Conservation (phyloP, 2,329 filamentous ascomycete species). For the Pseudocercospora ulei region DNA sequence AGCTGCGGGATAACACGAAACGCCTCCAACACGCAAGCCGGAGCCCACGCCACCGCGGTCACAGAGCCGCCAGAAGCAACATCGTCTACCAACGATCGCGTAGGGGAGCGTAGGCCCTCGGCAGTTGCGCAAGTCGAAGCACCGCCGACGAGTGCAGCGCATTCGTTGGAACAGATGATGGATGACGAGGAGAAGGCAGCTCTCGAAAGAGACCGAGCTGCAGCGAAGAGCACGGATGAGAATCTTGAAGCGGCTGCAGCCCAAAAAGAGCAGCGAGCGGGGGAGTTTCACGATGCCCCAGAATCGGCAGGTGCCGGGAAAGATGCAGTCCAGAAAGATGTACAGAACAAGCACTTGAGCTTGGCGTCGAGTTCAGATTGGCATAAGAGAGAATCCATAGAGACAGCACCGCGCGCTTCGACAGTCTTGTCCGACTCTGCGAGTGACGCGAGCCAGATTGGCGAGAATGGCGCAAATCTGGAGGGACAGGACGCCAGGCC, state of each 20-base stretch:
- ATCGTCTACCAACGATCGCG: background rate
- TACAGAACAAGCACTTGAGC: slow-evolving; percentile 18
- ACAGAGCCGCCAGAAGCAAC: background rate
- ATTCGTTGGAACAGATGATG: background rate
- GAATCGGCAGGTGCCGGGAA: slow-evolving; percentile 17
- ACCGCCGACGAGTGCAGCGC: background rate
- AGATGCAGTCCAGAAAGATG: slow-evolving; percentile 19
- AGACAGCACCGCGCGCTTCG: slow-evolving; percentile 18
- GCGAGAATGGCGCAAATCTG: slow-evolving; percentile 6
- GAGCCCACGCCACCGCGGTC: background rate
- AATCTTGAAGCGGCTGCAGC: slow-evolving; percentile 7
- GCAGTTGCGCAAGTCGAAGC: background rate
- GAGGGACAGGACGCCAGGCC: slow-evolving; percentile 9
- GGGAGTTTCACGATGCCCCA: slow-evolving; percentile 1
- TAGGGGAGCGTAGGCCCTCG: background rate
- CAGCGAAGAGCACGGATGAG: background rate
- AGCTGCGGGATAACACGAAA: slow-evolving; percentile 6
- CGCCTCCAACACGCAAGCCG: background rate
- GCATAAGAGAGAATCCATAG: slow-evolving; percentile 20
- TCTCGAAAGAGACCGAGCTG: slow-evolving; percentile 6
- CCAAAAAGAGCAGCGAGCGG: slow-evolving; percentile 8
- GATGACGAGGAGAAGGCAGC: slow-evolving; percentile 6
- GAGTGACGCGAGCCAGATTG: slow-evolving; percentile 13
- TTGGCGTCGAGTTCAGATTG: slow-evolving; percentile 14
- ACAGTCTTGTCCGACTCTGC: slow-evolving; percentile 19